Percentiles rank a stretch among this genome's conserved stretches.
Conservation (phyloP, 768 basidiomycete species). For the Paxillus ammoniavirescens region DNA sequence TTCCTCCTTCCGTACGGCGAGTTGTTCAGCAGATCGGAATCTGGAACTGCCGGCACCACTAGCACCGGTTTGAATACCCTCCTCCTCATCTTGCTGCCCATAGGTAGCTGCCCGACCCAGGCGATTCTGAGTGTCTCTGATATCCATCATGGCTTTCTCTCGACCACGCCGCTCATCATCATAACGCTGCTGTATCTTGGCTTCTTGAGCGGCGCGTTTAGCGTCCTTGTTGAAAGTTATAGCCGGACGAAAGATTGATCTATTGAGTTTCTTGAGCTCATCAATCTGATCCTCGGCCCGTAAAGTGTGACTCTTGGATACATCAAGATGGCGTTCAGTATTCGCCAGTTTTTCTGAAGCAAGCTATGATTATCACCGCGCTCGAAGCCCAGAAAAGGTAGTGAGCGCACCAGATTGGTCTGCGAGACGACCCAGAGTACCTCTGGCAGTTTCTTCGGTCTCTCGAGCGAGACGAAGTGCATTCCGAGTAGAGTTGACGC, state of each 20-base stretch:
- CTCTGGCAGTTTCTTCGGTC: constrained; percentile 92
- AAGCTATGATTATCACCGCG: background rate
- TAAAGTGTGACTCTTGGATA: constrained; percentile 81
- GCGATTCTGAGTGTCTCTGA: constrained; percentile 84
- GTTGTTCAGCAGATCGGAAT: constrained; percentile 49
- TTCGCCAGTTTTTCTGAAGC: constrained; percentile 78
- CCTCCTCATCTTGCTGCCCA: constrained; percentile 50
- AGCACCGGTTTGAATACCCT: constrained; percentile 27
- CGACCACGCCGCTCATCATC: constrained; percentile 83
- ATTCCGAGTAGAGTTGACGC: constrained; percentile 84
- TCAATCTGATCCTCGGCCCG: constrained; percentile 92
- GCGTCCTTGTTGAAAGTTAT: constrained; percentile 91
- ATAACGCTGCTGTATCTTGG: constrained; percentile 80
- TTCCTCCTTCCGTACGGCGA: constrained; percentile 59
- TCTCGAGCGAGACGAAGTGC: constrained; percentile 92
- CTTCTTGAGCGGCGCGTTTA: constrained; percentile 86
- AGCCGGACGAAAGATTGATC: constrained; percentile 91
- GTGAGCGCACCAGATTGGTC: constrained; percentile 82
- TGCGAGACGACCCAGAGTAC: constrained; percentile 79
- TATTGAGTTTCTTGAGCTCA: constrained; percentile 92
- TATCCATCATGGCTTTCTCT: constrained; percentile 82
- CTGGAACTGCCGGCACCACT: constrained; percentile 40
- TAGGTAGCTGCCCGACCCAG: constrained; percentile 73
- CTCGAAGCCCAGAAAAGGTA: background rate
- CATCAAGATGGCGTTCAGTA: constrained; percentile 93